phyloP scores from a whole-genome alignment of 2,329 filamentous ascomycete species.

The Hymenoscyphus occultus region DNA sequence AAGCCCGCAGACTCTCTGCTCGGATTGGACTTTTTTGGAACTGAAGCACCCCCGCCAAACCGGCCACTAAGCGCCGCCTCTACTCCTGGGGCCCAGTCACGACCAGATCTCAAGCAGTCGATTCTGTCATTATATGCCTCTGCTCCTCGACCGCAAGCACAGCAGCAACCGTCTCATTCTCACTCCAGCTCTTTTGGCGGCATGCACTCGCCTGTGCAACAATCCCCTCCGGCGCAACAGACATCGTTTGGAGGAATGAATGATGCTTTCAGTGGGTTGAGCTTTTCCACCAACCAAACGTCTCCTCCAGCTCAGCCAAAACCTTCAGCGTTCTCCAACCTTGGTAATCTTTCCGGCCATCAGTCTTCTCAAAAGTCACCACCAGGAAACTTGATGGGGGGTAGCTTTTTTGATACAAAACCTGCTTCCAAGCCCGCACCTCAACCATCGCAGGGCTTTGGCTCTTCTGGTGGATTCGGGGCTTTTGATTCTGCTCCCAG shows the following conservation, averaged over 20 bases:
- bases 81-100: slow-evolving; percentile 63
- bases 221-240: slow-evolving; percentile 34
- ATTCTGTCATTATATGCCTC: slow-evolving; percentile 94
- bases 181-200: slow-evolving; percentile 64
- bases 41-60: slow-evolving; percentile 64
- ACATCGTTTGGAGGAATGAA: slow-evolving; percentile 56
- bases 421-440: slow-evolving; percentile 53
- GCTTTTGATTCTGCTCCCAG: slow-evolving; percentile 50
- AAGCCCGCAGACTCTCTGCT: slow-evolving; percentile 83
- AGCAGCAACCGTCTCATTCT: slow-evolving; percentile 52
- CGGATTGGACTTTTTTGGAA: slow-evolving; percentile 88
- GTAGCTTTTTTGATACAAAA: slow-evolving; percentile 78
- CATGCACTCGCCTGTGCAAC: slow-evolving; percentile 57
- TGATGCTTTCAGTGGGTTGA: slow-evolving; percentile 75
- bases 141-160: slow-evolving; percentile 71
- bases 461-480: slow-evolving; percentile 60
- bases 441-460: slow-evolving; percentile 50
- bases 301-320: slow-evolving; percentile 41
- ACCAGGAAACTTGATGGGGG: slow-evolving; percentile 52
- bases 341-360: slow-evolving; percentile 44
- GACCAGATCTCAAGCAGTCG: slow-evolving; percentile 94
- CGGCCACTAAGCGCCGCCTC: slow-evolving; percentile 79
- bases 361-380: slow-evolving; percentile 44
- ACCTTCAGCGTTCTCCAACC: slow-evolving; percentile 47
- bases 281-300: slow-evolving; percentile 50